Evolutionary conservation across 306 rosid genomes (phyloP), one percentile per base, ranked within the genome.

Genomic region (Rubus parviflorus): DNA sequence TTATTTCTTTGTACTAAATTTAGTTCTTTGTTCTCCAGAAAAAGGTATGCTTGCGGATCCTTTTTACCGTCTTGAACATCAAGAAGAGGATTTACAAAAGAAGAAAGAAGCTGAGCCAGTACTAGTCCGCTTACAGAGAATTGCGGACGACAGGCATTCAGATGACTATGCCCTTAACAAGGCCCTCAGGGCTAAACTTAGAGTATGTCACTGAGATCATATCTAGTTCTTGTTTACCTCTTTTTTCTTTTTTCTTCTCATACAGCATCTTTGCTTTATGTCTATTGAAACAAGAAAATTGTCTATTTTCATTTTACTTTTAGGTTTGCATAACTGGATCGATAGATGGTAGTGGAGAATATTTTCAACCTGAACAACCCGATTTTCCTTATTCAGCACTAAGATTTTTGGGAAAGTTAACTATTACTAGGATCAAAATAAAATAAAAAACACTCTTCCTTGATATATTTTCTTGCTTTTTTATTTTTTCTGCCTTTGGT

Each of bases 21-120:
- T 30, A 17, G 16, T 71, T 20, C 30, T 70, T 45, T 80, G 30
- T 73, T 19, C 73, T 81, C 6, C 84, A 93, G 98, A 91, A 83
- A 88, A 80, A 65, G 97, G 96, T 40, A 90, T 87, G 85, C 94
- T 93, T n/a, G 88, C 91, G 2, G 98, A 93, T 90, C 98, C 98
- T 76, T 93, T 93, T 90, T 93, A 90, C 75, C 92, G 92, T 64
- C 98, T 93, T 74, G 97, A 93, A 83, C 98, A 93, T 83, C 93
- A 91, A 83, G 98, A 90, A 76, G 83, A 83, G 74, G 98, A 93
- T 84, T 81, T 93, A 89, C 85, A 88, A 61, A 93, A 90, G 74
- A 91, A 90, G 92, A 93, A 90, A 86, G 97, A 90, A 86, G 96
- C 93, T 5, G 98, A 91, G 78, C 98, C 98, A 5, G 88, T 85